phyloP scores from a whole-genome alignment of 108 stramenopile genomes.

The Aurantiochytrium sp. region DNA sequence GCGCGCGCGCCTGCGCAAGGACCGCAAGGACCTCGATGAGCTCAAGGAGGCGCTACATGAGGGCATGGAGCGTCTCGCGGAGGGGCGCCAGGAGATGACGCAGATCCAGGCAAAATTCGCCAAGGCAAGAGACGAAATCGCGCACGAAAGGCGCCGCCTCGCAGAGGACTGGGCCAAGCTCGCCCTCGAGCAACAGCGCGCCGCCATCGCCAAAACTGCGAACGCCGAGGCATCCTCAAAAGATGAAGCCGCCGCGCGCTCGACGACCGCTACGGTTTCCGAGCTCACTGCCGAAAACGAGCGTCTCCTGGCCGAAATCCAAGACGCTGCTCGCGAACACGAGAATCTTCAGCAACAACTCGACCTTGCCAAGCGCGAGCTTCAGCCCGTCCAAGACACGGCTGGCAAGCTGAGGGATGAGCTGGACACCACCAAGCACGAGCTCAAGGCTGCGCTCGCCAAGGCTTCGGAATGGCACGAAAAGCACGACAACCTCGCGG shows the following conservation, averaged over 20 bases:
- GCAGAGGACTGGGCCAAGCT: background rate
- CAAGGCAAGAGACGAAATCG: background rate
- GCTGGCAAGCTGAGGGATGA: too few relatives aligned
- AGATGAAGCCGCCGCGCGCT: too few relatives aligned
- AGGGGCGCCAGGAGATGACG: background rate
- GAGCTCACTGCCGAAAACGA: background rate
- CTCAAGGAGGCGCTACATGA: background rate
- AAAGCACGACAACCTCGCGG: too few relatives aligned
- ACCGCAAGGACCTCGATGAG: background rate
- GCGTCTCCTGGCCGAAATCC: background rate
- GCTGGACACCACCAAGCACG: too few relatives aligned
- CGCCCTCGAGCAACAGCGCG: background rate
- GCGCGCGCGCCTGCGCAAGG: background rate
- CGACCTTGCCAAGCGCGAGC: background rate
- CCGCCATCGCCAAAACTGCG: background rate
- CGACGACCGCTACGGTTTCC: background rate
- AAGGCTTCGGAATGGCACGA: too few relatives aligned
- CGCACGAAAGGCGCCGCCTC: background rate
- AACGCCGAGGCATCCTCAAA: too few relatives aligned
- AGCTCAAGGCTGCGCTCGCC: too few relatives aligned
- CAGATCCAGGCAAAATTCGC: background rate
- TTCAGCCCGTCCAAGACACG: too few relatives aligned
- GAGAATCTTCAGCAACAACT: background rate
- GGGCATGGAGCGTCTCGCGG: background rate
- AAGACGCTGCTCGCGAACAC: background rate